Conservation (phyloP, 208 protist genomes). For the Blastocrithidia nonstop region DNA sequence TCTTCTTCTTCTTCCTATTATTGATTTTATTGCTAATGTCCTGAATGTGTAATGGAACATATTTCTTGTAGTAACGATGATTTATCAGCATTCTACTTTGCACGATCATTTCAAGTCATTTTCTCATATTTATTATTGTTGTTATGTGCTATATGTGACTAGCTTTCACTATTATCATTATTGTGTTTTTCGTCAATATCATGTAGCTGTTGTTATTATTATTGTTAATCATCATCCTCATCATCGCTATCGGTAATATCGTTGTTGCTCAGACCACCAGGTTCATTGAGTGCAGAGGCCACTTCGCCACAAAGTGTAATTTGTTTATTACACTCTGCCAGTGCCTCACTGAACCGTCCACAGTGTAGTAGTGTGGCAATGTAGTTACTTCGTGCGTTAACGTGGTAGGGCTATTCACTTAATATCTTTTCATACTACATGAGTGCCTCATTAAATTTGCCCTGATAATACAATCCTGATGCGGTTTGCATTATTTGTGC, state of each 20-base stretch:
- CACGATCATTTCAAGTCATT: too few relatives aligned
- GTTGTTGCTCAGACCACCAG: constrained; percentile 44
- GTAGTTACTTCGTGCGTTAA: constrained; percentile 59
- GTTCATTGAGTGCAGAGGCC: constrained; percentile 58
- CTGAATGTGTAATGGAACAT: too few relatives aligned
- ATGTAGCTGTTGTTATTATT: background rate
- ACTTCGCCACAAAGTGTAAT: constrained; percentile 67
- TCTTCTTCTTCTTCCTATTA: background rate
- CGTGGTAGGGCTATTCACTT: constrained; percentile 25
- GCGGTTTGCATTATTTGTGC: constrained; percentile 39
- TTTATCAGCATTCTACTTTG: too few relatives aligned
- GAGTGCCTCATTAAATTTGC: constrained; percentile 35
- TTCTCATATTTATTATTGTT: too few relatives aligned
- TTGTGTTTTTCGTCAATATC: background rate
- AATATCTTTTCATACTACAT: constrained; percentile 44
- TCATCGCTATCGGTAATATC: constrained; percentile 78
- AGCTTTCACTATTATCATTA: background rate
- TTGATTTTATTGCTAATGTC: background rate
- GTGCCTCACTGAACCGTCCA: constrained; percentile 38
- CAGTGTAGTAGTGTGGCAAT: constrained; percentile 51
- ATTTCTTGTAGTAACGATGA: too few relatives aligned
- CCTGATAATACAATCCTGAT: constrained; percentile 44
- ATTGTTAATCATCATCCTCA: constrained; percentile 6
- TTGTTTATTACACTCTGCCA: constrained; percentile 53
- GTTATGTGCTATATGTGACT: too few relatives aligned